Base-by-base conservation (phyloP, 1,284 basidiomycete species). In the Leccinum insigne region DNA sequence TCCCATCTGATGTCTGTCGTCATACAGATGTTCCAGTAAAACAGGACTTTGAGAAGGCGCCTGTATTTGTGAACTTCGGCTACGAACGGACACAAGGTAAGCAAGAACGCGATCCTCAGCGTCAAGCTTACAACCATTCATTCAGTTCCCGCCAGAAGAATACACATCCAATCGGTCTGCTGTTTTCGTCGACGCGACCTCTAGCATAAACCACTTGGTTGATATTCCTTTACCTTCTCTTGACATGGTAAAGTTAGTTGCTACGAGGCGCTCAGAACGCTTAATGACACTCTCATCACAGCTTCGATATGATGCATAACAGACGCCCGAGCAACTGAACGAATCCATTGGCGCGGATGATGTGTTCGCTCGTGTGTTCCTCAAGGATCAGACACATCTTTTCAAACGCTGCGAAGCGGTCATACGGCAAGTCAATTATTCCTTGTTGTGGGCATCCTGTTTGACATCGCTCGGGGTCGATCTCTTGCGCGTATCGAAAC, bases 131-230 rank as follows among this genome's bases (percentile, higher is more conserved):
- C 56, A 56, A 52, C 18, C n/a, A 47, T 62, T 61, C 21, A 35
- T 59, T 62, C 72, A 90, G 88, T 90, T 84, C 70, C 65, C 80
- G 9, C 80, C 83, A 29, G 82, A 85, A 52, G 85, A 87, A 58
- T 92, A 91, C 71, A 68, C 73, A 21, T 77, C 78, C 35, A 76
- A 79, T 47, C 78, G 86, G 66, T 80, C 80, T 3, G 82, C 85
- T 14, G 83, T 91, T 8, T 88, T 98, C 56, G 90, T 98, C 1
- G 96, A 98, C 72, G 87, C 91, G 1, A 86, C 89, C 0, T 94
- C 94, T 0, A 84, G 82, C 2, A 81, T 94, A 62, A 99, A 99
- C 75, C 73, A 98, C 14, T 78, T 98, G n/a, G 86, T 88, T 0
- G 89, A 85, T 11, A 85, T 96, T 60, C 91, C 94, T 35, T 72